Percentiles rank a stretch among this genome's conserved stretches.
These are phyloP conservation scores for Nitzschia sp. DNA, from an alignment of 108 stramenopile species.

Conservation along the genomic window DNA sequence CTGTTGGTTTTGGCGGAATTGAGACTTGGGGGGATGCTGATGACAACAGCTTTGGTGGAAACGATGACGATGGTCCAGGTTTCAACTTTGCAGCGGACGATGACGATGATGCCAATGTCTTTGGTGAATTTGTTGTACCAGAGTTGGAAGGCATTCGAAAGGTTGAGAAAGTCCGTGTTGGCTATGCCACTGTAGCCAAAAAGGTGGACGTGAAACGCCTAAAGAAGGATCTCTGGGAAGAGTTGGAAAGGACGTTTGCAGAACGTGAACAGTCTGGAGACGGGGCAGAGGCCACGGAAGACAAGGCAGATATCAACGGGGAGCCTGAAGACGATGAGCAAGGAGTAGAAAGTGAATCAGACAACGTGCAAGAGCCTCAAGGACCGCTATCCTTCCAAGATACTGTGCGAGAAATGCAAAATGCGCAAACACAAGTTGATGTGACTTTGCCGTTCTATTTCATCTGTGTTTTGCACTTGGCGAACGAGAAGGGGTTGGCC, in stretches of 20 bases:
- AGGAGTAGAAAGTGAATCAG: not conserved
- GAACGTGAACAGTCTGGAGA: not conserved
- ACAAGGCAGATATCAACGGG: not conserved
- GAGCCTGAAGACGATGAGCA: slow-evolving; percentile 29
- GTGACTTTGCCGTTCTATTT: slow-evolving; percentile 97
- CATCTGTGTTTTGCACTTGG: slow-evolving; percentile 94
- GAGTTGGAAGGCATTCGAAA: slow-evolving; percentile 67
- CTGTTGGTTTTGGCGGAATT: slow-evolving; percentile 58
- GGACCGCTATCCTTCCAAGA: slow-evolving; percentile 66
- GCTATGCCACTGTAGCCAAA: slow-evolving; percentile 84
- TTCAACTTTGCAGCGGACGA: slow-evolving; percentile 53
- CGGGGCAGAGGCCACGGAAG: not conserved
- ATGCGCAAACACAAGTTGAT: slow-evolving; percentile 71
- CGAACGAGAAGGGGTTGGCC: slow-evolving; percentile 94
- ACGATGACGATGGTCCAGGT: slow-evolving; percentile 46
- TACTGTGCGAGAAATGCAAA: slow-evolving; percentile 73
- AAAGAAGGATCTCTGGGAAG: slow-evolving; percentile 84
- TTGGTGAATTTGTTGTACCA: slow-evolving; percentile 56
- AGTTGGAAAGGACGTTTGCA: slow-evolving; percentile 55
- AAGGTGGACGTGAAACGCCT: slow-evolving; percentile 90
- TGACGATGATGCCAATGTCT: slow-evolving; percentile 32
- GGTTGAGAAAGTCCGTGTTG: slow-evolving; percentile 81
- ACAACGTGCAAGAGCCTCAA: not conserved
- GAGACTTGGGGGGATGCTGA: slow-evolving; percentile 41
- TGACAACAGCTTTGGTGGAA: slow-evolving; percentile 36